These are phyloP conservation scores for Aspergillus sp. DNA, from an alignment of 2,329 filamentous ascomycete species.

Conservation along the genomic window DNA sequence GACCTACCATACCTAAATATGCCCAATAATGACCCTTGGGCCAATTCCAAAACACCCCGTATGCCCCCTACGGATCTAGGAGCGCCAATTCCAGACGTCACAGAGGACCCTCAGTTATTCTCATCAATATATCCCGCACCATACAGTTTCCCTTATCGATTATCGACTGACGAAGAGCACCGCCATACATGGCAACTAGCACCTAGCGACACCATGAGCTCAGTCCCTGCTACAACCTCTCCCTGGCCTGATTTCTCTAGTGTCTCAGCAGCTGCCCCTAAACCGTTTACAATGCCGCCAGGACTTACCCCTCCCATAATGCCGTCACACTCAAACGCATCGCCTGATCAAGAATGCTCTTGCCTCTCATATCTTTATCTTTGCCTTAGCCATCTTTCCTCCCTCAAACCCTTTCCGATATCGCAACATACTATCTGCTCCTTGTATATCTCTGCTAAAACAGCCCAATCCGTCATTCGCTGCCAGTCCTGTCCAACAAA, in stretches of 20 bases:
- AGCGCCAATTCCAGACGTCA: conserved; percentile 13
- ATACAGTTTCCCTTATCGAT: conserved; percentile 17
- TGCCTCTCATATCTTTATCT: conserved; percentile 46
- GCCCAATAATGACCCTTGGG: conserved; percentile 21
- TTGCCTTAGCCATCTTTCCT: conserved; percentile 43
- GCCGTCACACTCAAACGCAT: conserved; percentile 19
- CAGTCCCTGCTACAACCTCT: conserved; percentile 29
- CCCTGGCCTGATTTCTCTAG: conserved; percentile 45
- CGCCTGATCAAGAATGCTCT: conserved; percentile 32
- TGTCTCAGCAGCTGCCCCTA: conserved; percentile 32
- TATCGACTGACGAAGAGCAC: conserved; percentile 25
- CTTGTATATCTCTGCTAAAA: conserved; percentile 43
- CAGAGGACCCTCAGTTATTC: conserved; percentile 29
- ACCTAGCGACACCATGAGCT: conserved; percentile 20
- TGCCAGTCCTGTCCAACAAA: conserved; percentile 43
- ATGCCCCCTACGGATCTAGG: conserved; percentile 17
- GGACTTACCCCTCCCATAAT: conserved; percentile 22
- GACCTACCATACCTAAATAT: conserved; percentile 16
- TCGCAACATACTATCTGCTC: conserved; percentile 44
- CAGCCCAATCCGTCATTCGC: conserved; percentile 42
- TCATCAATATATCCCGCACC: conserved; percentile 26
- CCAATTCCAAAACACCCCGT: conserved; percentile 21
- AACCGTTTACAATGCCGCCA: conserved; percentile 24
- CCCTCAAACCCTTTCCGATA: conserved; percentile 43
- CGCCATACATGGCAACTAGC: conserved; percentile 27